Conservation (phyloP, 495 filamentous ascomycete species). For the Ascobolus immersus region DNA sequence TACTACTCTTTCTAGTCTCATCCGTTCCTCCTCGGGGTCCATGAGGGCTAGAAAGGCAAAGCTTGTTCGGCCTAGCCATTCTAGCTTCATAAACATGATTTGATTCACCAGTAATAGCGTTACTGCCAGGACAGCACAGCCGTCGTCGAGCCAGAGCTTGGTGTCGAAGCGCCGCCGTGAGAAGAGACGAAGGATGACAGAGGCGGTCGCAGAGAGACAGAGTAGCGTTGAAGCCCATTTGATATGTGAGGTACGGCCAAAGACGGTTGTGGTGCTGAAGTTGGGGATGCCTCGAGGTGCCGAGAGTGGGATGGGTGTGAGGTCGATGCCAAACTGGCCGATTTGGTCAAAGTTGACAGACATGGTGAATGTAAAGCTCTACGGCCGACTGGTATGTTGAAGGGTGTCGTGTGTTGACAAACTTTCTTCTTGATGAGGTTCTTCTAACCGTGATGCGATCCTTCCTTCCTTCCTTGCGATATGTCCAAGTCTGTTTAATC, state of each 20-base stretch:
- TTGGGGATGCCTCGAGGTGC: constrained; percentile 15
- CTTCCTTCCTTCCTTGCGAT: neutral
- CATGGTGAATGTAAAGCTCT: no score
- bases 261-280: constrained; percentile 11
- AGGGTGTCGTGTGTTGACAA: no score
- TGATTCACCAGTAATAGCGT: constrained; percentile 13
- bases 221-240: constrained; percentile 8
- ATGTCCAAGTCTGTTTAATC: no score
- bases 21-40: constrained; percentile 5
- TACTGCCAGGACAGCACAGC: constrained; percentile 8
- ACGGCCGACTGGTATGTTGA: no score
- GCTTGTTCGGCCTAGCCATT: constrained; percentile 9
- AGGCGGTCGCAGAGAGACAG: constrained; percentile 11
- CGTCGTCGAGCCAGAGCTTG: constrained; percentile 12
- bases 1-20: constrained; percentile 7
- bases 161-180: constrained; percentile 11
- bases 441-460: neutral
- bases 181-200: constrained; percentile 13
- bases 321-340: no score
- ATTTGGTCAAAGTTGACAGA: no score
- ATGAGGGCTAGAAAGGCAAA: constrained; percentile 8
- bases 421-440: neutral
- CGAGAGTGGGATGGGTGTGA: no score
- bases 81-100: constrained; percentile 9
- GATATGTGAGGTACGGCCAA: constrained; percentile 9